phyloP scores from a whole-genome alignment of 345 rosid genomes.

The Laguncularia racemosa region DNA sequence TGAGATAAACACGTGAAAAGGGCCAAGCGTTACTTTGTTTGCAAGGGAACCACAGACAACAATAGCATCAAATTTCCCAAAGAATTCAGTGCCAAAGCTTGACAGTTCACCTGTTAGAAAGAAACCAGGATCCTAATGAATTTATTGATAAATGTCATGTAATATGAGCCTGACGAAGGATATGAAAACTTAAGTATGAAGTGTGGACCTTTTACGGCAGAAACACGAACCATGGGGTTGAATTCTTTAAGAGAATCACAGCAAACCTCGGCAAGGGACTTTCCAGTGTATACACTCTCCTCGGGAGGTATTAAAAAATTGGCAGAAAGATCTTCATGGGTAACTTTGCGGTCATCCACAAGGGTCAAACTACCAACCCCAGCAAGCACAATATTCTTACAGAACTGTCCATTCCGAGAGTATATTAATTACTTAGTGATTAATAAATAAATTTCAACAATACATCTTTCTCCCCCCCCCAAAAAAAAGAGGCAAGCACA shows the following conservation, averaged over 20 bases:
- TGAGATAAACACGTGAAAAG: not conserved
- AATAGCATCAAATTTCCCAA: constrained; percentile 64
- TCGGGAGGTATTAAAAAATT: constrained; percentile 73
- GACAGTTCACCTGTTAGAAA: constrained; percentile 60
- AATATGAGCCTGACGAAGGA: not conserved
- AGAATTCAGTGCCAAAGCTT: constrained; percentile 46
- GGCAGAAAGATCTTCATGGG: constrained; percentile 53
- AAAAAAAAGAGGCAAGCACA: not conserved
- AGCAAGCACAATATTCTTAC: constrained; percentile 92
- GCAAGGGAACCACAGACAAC: constrained; percentile 54
- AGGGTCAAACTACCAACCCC: constrained; percentile 89
- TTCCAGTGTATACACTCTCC: constrained; percentile 40
- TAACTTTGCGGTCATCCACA: constrained; percentile 64
- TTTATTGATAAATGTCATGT: not conserved
- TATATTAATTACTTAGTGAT: no score
- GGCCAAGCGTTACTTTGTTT: constrained; percentile 38
- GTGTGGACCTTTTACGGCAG: constrained; percentile 57
- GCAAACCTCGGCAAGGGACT: constrained; percentile 80
- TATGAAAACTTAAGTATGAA: not conserved
- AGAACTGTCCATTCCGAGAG: constrained; percentile 43
- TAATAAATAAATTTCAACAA: no score
- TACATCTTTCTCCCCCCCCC: not conserved
- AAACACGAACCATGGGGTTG: constrained; percentile 90
- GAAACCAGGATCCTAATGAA: not conserved
- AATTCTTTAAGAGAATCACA: constrained; percentile 76